Evolutionary conservation across 148 eudicot species (phyloP).

Genomic region (Rhododendron ferrugineum): DNA sequence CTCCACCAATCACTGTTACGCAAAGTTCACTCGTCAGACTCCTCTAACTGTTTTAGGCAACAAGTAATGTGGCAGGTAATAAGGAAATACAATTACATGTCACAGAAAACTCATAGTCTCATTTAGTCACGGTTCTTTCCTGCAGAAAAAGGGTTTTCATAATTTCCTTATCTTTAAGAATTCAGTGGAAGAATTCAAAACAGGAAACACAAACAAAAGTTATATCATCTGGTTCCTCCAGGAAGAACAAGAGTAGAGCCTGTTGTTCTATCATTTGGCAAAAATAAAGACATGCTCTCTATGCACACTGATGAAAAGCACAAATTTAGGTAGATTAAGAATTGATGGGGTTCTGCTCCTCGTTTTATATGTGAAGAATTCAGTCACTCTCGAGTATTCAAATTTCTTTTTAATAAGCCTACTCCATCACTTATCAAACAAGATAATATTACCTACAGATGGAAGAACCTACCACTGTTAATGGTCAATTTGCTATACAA

Average conservation of each 20-base stretch:
- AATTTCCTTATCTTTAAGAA: neutral
- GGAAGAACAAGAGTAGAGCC: neutral
- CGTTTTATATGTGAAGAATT: neutral
- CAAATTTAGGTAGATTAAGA: neutral
- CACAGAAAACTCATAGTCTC: neutral
- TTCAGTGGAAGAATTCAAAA: neutral
- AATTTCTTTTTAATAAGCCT: neutral
- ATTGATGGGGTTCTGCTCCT: neutral
- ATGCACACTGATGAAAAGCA: neutral
- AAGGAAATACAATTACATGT: neutral
- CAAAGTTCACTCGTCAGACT: slow-evolving; percentile 13
- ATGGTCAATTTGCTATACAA: neutral
- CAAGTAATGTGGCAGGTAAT: neutral
- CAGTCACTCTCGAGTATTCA: neutral
- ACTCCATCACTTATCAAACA: neutral
- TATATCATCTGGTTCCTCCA: neutral
- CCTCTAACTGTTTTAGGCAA: neutral
- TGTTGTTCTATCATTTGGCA: neutral
- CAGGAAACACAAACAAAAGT: neutral
- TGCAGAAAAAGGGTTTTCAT: neutral
- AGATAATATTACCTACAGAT: neutral
- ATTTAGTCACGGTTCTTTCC: neutral
- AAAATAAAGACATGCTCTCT: neutral
- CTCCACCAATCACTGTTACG: slow-evolving; percentile 75
- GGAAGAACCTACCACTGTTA: neutral